These are phyloP conservation scores for Cladophialophora chaetospira DNA, from an alignment of 2,329 filamentous ascomycete species.

Conservation along the genomic window DNA sequence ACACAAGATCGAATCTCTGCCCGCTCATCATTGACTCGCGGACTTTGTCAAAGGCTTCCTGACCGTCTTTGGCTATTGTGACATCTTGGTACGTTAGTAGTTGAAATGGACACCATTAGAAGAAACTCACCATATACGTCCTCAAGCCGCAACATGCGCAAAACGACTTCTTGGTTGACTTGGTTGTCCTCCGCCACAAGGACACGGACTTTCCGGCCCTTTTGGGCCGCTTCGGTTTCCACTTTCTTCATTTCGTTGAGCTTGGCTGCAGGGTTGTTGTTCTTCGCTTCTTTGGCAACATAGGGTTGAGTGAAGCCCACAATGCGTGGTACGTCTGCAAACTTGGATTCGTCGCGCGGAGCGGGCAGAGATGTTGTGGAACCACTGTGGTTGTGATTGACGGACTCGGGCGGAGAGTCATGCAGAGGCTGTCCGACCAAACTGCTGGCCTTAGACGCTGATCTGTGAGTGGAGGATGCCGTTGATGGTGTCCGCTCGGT, in stretches of 20 bases:
- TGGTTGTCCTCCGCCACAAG: conserved; percentile 82
- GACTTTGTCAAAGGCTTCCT: conserved; percentile 85
- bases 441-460: conserved; percentile 30
- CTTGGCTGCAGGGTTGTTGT: conserved; percentile 59
- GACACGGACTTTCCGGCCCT: conserved; percentile 68
- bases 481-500: conserved; percentile 60
- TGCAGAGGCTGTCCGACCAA: conserved; percentile 28
- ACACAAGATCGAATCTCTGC: conserved; percentile 79
- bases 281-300: conserved; percentile 39
- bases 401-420: conserved; percentile 13
- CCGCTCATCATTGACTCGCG: conserved; percentile 76
- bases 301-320: conserved; percentile 35
- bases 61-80: conserved; percentile 80
- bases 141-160: conserved; percentile 61
- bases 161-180: conserved; percentile 63
- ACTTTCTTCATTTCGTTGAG: conserved; percentile 66
- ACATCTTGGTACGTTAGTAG: conserved; percentile 69
- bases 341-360: conserved; percentile 18
- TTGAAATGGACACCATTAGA: conserved; percentile 56
- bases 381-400: conserved; percentile 10
- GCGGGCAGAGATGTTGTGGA: conserved; percentile 22
- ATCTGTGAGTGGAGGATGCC: conserved; percentile 30
- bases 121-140: conserved; percentile 46
- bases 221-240: conserved; percentile 60
- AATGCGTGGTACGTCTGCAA: conserved; percentile 32